A percentile compares a stretch with the other conserved stretches of the same genome.
Evolutionary conservation across 768 basidiomycete genomes (phyloP).

Genomic region (Hericium erinaceus): DNA sequence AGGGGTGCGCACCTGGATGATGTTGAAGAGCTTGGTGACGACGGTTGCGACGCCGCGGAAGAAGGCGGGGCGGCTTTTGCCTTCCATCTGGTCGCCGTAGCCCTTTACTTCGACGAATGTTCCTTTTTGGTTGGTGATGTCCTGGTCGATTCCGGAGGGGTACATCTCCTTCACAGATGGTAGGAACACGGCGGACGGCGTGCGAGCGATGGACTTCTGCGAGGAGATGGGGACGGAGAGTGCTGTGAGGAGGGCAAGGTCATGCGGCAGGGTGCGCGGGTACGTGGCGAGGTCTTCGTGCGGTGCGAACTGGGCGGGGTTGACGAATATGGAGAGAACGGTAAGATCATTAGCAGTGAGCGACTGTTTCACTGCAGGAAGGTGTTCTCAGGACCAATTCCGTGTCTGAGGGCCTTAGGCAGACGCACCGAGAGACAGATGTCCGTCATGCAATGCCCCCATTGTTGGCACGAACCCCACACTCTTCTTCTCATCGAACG

Average conservation of each 20-base stretch:
- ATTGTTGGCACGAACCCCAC: slow-evolving; percentile 97
- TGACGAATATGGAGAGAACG: slow-evolving; percentile 93
- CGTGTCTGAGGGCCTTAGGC: slow-evolving; percentile 1
- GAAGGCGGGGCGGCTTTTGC: slow-evolving; percentile 76
- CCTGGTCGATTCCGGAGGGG: slow-evolving; percentile 81
- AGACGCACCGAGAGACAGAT: slow-evolving; percentile 75
- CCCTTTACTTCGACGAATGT: slow-evolving; percentile 92
- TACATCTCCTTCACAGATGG: slow-evolving; percentile 84
- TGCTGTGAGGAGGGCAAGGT: slow-evolving; percentile 52
- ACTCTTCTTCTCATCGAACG: slow-evolving; percentile 44
- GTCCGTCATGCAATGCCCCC: slow-evolving; percentile 94
- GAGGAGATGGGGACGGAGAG: slow-evolving; percentile 19
- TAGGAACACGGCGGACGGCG: slow-evolving; percentile 64
- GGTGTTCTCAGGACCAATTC: background rate
- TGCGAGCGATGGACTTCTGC: slow-evolving; percentile 20
- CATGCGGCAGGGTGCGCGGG: slow-evolving; percentile 74
- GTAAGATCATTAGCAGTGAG: slow-evolving; percentile 76
- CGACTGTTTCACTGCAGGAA: slow-evolving; percentile 58
- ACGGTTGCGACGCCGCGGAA: slow-evolving; percentile 95
- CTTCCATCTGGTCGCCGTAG: slow-evolving; percentile 90
- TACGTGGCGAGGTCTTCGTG: slow-evolving; percentile 90
- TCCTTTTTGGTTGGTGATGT: slow-evolving; percentile 65
- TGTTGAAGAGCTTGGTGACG: slow-evolving; percentile 92
- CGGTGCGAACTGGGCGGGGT: slow-evolving; percentile 95
- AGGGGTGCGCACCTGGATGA: slow-evolving; percentile 56